Conservation (phyloP, 2,329 filamentous ascomycete species). For the Aspergillus flavus region DNA sequence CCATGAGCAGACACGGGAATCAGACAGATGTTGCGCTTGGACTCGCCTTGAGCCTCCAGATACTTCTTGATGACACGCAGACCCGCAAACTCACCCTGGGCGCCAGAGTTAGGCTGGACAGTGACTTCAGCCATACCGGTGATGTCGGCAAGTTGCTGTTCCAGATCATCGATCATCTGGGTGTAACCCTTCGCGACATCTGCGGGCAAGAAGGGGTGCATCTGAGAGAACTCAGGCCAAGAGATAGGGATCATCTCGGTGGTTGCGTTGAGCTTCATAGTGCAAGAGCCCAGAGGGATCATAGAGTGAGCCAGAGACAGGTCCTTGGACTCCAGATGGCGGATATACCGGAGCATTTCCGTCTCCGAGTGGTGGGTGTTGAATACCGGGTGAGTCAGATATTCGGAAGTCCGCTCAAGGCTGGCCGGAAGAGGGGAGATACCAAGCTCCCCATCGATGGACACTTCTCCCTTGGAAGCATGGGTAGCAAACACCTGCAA, state of each 20-base stretch:
- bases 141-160: conserved; percentile 74
- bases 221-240: conserved; percentile 71
- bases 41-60: conserved; percentile 66
- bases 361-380: conserved; percentile 95
- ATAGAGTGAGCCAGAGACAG: conserved; percentile 93
- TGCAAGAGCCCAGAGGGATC: conserved; percentile 96
- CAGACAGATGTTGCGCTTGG: conserved; percentile 82
- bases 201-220: conserved; percentile 77
- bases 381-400: conserved; percentile 89
- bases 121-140: conserved; percentile 90
- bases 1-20: conserved; percentile 95
- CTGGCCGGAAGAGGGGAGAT: conserved; percentile 50
- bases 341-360: conserved; percentile 88
- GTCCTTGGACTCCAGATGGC: conserved; percentile 91
- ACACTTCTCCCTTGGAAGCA: conserved; percentile 35
- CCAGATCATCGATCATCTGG: conserved; percentile 71
- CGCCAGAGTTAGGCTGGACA: conserved; percentile 92
- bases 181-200: conserved; percentile 69
- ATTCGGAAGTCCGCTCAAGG: conserved; percentile 72
- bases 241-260: conserved; percentile 90
- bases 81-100: conserved; percentile 92
- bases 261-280: conserved; percentile 96
- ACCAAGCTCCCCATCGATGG: conserved; percentile 37
- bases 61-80: conserved; percentile 86
- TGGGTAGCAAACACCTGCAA: conserved; percentile 58